A percentile compares a stretch with the other conserved stretches of the same genome.
Conservation (phyloP, 176 grass and related monocot species). For the Lolium multiflorum region DNA sequence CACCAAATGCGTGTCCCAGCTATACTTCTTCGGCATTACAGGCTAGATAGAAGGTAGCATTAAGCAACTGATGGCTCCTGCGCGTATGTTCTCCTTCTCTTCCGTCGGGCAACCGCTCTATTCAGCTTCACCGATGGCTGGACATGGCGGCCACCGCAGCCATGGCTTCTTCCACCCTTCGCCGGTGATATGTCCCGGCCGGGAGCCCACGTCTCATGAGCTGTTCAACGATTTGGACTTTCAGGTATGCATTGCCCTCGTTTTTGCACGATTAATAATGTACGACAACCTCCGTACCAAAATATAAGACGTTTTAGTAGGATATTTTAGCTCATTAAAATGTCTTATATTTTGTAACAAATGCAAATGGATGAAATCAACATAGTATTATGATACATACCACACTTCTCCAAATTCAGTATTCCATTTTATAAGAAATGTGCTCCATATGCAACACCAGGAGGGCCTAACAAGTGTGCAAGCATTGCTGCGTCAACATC, state of each 20-base stretch:
- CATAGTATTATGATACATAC: no score
- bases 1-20: no score
- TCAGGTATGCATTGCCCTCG: neutral
- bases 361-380: no score
- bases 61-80: conserved; percentile 32
- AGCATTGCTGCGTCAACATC: neutral
- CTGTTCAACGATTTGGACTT: neutral
- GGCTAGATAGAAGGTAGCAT: neutral
- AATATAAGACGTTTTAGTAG: no score
- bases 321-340: no score
- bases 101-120: neutral
- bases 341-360: no score
- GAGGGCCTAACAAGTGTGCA: conserved; percentile 19
- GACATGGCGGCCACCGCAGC: neutral
- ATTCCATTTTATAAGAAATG: neutral
- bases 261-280: no score
- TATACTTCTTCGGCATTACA: no score
- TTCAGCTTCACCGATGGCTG: neutral
- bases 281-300: no score
- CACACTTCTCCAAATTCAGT: no score
- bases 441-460: neutral
- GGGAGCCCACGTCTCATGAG: neutral
- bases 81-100: neutral
- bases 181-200: neutral
- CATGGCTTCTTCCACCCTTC: neutral